These are phyloP conservation scores for Ramalina intermedia DNA, from an alignment of 495 filamentous ascomycete species.

Conservation along the genomic window DNA sequence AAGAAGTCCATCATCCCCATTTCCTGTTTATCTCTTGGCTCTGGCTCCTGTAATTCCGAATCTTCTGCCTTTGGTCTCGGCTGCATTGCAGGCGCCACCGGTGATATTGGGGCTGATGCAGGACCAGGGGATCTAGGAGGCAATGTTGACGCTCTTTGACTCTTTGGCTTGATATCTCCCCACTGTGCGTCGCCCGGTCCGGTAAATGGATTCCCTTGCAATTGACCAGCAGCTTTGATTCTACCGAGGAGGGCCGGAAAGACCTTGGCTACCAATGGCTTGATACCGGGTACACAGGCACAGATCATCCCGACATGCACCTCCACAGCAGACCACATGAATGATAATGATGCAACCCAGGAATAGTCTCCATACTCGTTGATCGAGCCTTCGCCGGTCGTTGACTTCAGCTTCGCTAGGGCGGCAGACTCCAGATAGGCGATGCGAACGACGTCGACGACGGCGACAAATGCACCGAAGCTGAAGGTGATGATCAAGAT, in stretches of 20 bases:
- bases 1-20: constrained; percentile 45
- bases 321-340: constrained; percentile 89
- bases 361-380: constrained; percentile 35
- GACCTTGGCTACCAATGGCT: constrained; percentile 65
- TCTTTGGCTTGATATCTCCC: constrained; percentile 1
- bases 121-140: not conserved
- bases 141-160: not conserved
- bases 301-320: constrained; percentile 71
- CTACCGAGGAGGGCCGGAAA: constrained; percentile 56
- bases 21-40: constrained; percentile 16
- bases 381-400: constrained; percentile 19
- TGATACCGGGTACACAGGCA: constrained; percentile 76
- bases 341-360: constrained; percentile 67
- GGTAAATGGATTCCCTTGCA: constrained; percentile 8
- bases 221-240: constrained; percentile 19
- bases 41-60: not conserved
- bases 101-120: not conserved
- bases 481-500: constrained; percentile 71
- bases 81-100: not conserved
- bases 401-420: constrained; percentile 19
- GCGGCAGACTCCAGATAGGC: constrained; percentile 74
- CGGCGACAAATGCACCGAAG: constrained; percentile 71
- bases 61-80: not conserved
- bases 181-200: constrained; percentile 12
- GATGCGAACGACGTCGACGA: constrained; percentile 79